Percentiles rank a stretch among this genome's conserved stretches.
phyloP scores from a whole-genome alignment of 208 protist genomes.

The Wallacemonas sp. region DNA sequence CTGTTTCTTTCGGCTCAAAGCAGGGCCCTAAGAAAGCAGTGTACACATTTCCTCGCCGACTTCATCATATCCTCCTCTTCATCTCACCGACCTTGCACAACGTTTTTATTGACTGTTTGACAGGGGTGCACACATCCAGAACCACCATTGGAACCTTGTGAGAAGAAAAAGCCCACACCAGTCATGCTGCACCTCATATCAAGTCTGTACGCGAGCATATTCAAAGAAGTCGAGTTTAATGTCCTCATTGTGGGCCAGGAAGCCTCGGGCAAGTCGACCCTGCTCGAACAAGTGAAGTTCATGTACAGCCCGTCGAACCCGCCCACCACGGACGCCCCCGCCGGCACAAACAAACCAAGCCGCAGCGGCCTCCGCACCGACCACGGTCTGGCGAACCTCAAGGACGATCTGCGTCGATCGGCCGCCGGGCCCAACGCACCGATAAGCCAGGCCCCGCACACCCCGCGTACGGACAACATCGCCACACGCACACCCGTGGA shows the following conservation, averaged over 20 bases:
- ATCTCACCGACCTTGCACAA: no score
- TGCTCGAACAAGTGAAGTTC: conserved; percentile 98
- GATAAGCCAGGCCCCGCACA: no score
- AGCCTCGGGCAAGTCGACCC: conserved; percentile 97
- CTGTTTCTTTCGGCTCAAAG: no score
- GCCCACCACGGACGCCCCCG: conserved; percentile 35
- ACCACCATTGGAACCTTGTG: neutral
- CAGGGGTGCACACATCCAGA: no score
- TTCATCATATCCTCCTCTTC: no score
- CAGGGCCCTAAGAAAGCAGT: no score
- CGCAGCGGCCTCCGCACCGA: neutral
- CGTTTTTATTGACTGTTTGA: no score
- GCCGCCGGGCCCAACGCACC: no score
- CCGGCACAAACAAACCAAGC: neutral
- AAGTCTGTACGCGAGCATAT: conserved; percentile 70
- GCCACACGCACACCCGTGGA: no score
- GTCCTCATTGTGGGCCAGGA: conserved; percentile 95
- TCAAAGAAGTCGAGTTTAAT: conserved; percentile 82
- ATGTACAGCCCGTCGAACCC: conserved; percentile 60
- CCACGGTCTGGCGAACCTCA: neutral
- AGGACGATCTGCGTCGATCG: neutral
- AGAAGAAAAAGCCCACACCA: neutral
- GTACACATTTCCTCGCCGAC: no score
- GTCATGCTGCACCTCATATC: conserved; percentile 70
- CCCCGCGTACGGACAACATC: no score